Evolutionary conservation across 2,329 filamentous ascomycete genomes (phyloP), one percentile per base, ranked within the genome.

Genomic region (Apiospora marii): DNA sequence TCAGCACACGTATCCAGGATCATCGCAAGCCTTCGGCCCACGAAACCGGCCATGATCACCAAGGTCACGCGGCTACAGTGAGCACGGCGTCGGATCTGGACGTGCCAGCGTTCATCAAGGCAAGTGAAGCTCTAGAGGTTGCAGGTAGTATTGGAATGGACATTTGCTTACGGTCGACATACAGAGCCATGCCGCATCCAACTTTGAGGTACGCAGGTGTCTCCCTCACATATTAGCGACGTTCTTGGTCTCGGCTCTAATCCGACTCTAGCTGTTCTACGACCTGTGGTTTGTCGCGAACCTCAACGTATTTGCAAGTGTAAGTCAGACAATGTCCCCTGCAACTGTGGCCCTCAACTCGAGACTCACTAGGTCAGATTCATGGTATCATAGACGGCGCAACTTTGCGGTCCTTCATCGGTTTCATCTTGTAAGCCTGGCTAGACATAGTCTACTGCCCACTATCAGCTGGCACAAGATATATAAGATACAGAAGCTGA

Each of bases 261-360:
- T 8, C 22, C 8, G 22, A 13, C 5, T 14, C 3, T 86, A 90
- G 78, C 80, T 90, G 7, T 90, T 90, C 80, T 90, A 88, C 78
- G 89, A 90, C 77, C 80, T 91, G 10, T 90, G 90, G 79, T 89
- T 91, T 72, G 88, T 92, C 8, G 91, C 90, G 72, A 92, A 92
- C 76, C 83, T 92, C 71, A 89, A 88, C 5, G 90, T 91, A 16
- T 92, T 92, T 76, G 88, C 88, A 3, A 84, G 83, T 13, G 84
- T 82, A 75, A 76, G 80, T 78, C 72, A 16, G 1, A 16, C 4
- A 5, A 12, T 22, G 27, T 46, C 48, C 27, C 51, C 64, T 22
- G 19, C 8, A n/a, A 49, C 16, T 19, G 30, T 16, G 2, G 3
- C 44, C 1, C 16, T n/a, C 19, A 19, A 41, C 41, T 44, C 72